Conservation (phyloP, 768 basidiomycete genomes). For the Pleurotus eryngii region DNA sequence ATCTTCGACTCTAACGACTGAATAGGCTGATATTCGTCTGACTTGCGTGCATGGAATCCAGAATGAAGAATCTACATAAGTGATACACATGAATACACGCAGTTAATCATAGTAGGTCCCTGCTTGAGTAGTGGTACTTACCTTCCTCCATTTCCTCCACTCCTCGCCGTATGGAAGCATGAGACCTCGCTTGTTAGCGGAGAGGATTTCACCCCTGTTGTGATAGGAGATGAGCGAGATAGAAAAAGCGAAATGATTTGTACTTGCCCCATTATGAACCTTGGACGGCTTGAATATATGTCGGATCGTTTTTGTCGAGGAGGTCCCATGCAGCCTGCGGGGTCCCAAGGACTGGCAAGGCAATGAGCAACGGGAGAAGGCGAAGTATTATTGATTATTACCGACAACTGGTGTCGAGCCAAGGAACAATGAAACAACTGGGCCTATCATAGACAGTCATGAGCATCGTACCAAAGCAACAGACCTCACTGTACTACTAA, state of each 20-base stretch:
- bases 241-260: slow-evolving; percentile 12
- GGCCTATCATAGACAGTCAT: slow-evolving; percentile 21
- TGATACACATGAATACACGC: not conserved
- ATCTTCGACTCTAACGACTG: slow-evolving; percentile 47
- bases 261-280: slow-evolving; percentile 36
- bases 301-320: slow-evolving; percentile 44
- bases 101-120: not conserved
- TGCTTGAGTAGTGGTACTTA: slow-evolving; percentile 11
- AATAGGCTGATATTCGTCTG: slow-evolving; percentile 41
- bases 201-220: slow-evolving; percentile 41
- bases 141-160: slow-evolving; percentile 50
- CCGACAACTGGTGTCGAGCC: slow-evolving; percentile 41
- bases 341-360: slow-evolving; percentile 36
- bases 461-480: not conserved
- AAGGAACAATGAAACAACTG: slow-evolving; percentile 38
- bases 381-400: slow-evolving; percentile 11
- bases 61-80: slow-evolving; percentile 36
- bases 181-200: slow-evolving; percentile 41
- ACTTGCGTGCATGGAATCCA: slow-evolving; percentile 37
- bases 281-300: slow-evolving; percentile 45
- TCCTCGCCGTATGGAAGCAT: slow-evolving; percentile 39
- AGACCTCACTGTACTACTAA: slow-evolving; percentile 13
- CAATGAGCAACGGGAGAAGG: not conserved
- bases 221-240: not conserved
- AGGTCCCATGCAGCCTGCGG: slow-evolving; percentile 45